These are phyloP conservation scores for Colletotrichum graminicola DNA, from an alignment of 2,329 filamentous ascomycete species.

Conservation along the genomic window DNA sequence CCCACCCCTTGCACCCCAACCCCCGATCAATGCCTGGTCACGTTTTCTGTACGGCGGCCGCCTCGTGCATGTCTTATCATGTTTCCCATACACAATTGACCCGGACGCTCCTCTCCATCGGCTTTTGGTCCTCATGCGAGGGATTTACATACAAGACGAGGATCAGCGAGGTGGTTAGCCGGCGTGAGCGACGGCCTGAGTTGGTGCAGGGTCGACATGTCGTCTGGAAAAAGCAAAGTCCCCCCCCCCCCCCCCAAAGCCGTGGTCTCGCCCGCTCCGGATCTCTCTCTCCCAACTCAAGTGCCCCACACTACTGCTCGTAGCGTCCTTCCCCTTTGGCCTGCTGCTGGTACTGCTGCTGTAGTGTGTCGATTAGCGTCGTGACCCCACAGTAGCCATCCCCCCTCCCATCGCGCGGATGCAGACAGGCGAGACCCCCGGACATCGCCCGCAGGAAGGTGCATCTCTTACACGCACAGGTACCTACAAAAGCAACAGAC, in stretches of 20 bases:
- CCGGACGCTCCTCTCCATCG: not conserved
- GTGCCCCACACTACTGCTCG: not conserved
- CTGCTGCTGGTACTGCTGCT: not conserved
- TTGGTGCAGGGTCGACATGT: not conserved
- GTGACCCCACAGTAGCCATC: slow-evolving; percentile 6
- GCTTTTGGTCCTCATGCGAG: not conserved
- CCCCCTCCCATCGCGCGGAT: not conserved
- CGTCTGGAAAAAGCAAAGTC: not conserved
- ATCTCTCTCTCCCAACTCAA: not conserved
- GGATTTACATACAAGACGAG: not conserved
- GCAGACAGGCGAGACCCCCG: slow-evolving; percentile 3
- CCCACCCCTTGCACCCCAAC: too few relatives aligned
- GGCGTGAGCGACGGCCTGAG: not conserved
- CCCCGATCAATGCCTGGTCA: not conserved
- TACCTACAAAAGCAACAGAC: not conserved
- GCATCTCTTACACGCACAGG: slow-evolving; percentile 4
- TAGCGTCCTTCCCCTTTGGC: not conserved
- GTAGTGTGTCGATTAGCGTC: slow-evolving; percentile 4
- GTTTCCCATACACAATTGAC: not conserved
- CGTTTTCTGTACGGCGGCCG: not conserved
- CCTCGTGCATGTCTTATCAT: not conserved
- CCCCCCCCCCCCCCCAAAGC: too few relatives aligned
- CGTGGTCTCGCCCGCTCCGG: not conserved
- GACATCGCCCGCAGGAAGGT: not conserved
- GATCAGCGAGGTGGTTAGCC: not conserved